These are phyloP conservation scores for Phytophthora nicotianae DNA, from an alignment of 352 stramenopile species.

Conservation along the genomic window DNA sequence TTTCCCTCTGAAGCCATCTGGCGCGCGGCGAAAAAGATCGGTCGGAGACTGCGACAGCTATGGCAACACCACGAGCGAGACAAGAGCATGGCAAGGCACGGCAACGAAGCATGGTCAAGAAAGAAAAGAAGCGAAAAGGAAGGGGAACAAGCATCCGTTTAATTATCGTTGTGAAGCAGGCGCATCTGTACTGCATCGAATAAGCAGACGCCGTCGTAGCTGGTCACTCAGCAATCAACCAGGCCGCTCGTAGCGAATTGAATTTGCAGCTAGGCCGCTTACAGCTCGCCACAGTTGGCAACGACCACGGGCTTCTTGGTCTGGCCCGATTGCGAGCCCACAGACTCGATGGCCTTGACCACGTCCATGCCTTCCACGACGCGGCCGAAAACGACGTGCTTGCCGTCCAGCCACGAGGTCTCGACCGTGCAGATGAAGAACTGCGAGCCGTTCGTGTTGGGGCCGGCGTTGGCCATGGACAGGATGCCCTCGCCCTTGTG, in stretches of 20 bases:
- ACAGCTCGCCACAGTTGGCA: slow-evolving; percentile 95
- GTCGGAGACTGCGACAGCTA: background rate
- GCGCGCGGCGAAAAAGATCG: slow-evolving; percentile 17
- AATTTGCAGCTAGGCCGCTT: slow-evolving; percentile 12
- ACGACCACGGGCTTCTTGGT: slow-evolving; percentile 93
- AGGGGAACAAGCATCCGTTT: slow-evolving; percentile 35
- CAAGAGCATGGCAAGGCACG: background rate
- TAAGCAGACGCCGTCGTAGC: slow-evolving; percentile 4
- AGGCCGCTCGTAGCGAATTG: slow-evolving; percentile 4
- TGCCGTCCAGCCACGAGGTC: slow-evolving; percentile 91
- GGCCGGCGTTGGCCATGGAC: slow-evolving; percentile 96
- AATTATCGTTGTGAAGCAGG: slow-evolving; percentile 37
- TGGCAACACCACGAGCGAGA: background rate
- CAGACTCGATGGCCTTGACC: slow-evolving; percentile 96
- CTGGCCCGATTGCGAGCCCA: slow-evolving; percentile 93
- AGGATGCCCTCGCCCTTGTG: slow-evolving; percentile 93
- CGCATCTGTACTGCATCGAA: slow-evolving; percentile 10
- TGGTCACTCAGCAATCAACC: slow-evolving; percentile 16
- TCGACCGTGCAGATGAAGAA: slow-evolving; percentile 97
- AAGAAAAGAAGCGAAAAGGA: background rate
- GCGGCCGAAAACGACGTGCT: slow-evolving; percentile 96
- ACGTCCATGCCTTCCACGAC: slow-evolving; percentile 97
- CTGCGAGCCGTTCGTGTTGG: slow-evolving; percentile 97
- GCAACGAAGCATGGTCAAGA: background rate
- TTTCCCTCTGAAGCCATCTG: slow-evolving; percentile 9